Evolutionary conservation across 441 rosid genomes (phyloP), one percentile per base, ranked within the genome.

Genomic region (Manihot esculenta): DNA sequence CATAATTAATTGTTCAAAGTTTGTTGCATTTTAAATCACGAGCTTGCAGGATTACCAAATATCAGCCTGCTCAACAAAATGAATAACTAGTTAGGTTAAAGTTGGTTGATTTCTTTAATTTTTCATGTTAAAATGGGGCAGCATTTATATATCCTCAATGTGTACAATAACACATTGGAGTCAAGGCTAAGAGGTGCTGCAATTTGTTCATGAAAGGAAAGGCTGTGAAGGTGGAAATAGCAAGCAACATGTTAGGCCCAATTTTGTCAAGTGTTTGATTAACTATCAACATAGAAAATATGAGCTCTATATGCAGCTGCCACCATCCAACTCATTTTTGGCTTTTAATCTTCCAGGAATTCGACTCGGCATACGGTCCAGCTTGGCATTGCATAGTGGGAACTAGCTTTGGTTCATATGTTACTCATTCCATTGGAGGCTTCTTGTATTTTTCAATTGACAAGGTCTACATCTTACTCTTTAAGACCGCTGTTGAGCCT

Each of bases 341-440:
- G 8, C 10, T 62, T 35, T 5, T 56, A 57, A 47, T 64, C 49
- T 82, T 75, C 44, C 92, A 94, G 99, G 99, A 92, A 71, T 94
- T 94, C 5, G 98, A 94, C 78, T 85, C 92, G 5, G 83, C 86
- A 1, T 88, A 85, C 62, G 99, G 99, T 24, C 98, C 98, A 45
- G 99, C 97, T 63, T 94, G 99, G 98, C 99, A 94, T 73, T 94
- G 98, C 91, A 89, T 91, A 11, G 99, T 94, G 57, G 99, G 99
- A 48, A 89, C 93, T 10, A 95, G 99, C 85, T 95, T 92, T 70
- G 98, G 99, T 57, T 95, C 99, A 12, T 93, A 92, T 53, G 98
- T 95, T 10, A 95, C 97, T 0, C 98, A 95, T 82, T 93, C 99
- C 1, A 69, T 80, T 0, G 99, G 99, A 77, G 99, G 99, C 68